phyloP scores from a whole-genome alignment of 2,329 filamentous ascomycete genomes.

The Alternaria atra region DNA sequence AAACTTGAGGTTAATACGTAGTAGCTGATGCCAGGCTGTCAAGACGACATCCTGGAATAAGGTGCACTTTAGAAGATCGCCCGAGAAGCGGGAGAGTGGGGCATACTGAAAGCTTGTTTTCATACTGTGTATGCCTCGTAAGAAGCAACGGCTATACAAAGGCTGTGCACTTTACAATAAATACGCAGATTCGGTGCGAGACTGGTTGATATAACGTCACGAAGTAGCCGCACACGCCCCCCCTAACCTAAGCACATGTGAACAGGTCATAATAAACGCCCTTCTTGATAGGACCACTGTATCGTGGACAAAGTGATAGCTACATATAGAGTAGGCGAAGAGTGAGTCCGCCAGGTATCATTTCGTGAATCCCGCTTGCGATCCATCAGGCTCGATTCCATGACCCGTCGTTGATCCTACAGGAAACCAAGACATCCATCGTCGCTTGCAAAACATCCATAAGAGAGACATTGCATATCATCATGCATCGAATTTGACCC shows the following conservation, averaged over 20 bases:
- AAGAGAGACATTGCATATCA: constrained; percentile 25
- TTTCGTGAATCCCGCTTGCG: constrained; percentile 41
- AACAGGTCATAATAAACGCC: neutral
- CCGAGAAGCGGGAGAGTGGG: constrained; percentile 4
- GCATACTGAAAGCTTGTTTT: constrained; percentile 11
- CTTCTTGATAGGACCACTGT: constrained; percentile 6
- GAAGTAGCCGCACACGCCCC: neutral
- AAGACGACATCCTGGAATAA: neutral
- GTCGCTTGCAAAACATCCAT: constrained; percentile 24
- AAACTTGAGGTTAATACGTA: neutral
- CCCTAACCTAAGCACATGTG: neutral
- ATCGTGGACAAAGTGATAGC: constrained; percentile 22
- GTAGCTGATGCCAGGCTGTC: neutral
- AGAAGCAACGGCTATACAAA: neutral
- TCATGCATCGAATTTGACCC: constrained; percentile 6
- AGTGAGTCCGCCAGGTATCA: constrained; percentile 50
- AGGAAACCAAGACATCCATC: constrained; percentile 22
- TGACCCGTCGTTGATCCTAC: constrained; percentile 36
- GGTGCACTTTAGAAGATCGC: neutral
- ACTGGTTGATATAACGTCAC: constrained; percentile 8
- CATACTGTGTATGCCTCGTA: neutral
- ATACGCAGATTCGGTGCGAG: neutral
- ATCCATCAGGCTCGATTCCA: constrained; percentile 30
- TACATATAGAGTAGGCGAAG: constrained; percentile 37
- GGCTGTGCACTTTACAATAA: neutral